A percentile compares a stretch with the other conserved stretches of the same genome.
phyloP scores from a whole-genome alignment of 2,329 filamentous ascomycete genomes.

The Verticillium dahliae region DNA sequence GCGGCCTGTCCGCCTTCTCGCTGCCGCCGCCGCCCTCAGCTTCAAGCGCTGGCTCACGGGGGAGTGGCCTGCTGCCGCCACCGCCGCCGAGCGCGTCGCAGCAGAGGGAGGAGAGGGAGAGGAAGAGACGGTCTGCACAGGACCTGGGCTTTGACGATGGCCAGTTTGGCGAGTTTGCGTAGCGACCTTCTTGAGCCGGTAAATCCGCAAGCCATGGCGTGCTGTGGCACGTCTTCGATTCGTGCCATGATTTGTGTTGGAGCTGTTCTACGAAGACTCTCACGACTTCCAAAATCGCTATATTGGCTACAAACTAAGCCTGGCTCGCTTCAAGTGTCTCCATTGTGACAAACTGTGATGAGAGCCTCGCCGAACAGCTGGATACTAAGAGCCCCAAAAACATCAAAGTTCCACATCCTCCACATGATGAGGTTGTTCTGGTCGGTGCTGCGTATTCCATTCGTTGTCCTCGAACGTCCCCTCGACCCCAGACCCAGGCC shows the following conservation, averaged over 20 bases:
- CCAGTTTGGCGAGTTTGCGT: conserved; percentile 78
- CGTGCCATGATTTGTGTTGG: neutral
- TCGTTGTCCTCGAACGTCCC: neutral
- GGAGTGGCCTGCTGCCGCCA: conserved; percentile 44
- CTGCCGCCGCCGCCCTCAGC: conserved; percentile 63
- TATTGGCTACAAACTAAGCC: no score
- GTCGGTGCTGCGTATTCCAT: neutral
- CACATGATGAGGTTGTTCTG: neutral
- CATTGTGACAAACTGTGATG: no score
- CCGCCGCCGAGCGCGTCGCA: conserved; percentile 61
- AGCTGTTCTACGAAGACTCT: neutral
- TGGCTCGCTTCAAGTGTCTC: no score
- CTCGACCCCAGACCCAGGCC: conserved; percentile 11
- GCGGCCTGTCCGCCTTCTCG: conserved; percentile 53
- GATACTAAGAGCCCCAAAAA: no score
- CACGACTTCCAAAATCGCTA: neutral
- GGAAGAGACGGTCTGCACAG: conserved; percentile 47
- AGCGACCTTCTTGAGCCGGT: neutral
- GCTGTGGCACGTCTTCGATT: neutral
- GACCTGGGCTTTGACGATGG: conserved; percentile 81
- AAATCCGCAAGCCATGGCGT: neutral
- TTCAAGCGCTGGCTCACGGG: conserved; percentile 16
- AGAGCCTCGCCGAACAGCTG: no score
- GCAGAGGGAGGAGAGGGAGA: conserved; percentile 45
- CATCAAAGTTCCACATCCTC: neutral